Percentiles rank a stretch among this genome's conserved stretches.
Evolutionary conservation across 352 stramenopile species (phyloP).

Genomic region (Saprolegnia parasitica): DNA sequence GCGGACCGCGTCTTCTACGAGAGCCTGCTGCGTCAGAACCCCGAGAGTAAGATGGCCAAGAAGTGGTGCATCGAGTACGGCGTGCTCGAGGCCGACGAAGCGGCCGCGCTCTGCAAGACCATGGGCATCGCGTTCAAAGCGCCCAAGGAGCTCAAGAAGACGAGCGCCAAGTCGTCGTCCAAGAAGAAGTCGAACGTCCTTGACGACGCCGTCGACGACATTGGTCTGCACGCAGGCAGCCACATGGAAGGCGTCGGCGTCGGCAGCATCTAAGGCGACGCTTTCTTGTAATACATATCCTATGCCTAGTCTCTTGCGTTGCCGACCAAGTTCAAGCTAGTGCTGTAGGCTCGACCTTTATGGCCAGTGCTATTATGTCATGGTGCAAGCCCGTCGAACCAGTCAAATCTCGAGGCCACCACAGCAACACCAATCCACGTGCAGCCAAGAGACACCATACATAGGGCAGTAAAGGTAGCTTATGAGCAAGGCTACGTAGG

Average conservation of each 20-base stretch:
- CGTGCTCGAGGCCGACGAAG: constrained; percentile 82
- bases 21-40: constrained; percentile 79
- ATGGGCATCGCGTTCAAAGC: constrained; percentile 45
- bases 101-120: constrained; percentile 71
- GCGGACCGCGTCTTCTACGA: constrained; percentile 89
- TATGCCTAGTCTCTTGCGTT: background rate
- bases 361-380: no score
- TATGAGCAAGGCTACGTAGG: no score
- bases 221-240: constrained; percentile 42
- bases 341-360: background rate
- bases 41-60: constrained; percentile 77
- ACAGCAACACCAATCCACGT: no score
- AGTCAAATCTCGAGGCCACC: no score
- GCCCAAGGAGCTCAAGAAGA: constrained; percentile 43
- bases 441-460: no score
- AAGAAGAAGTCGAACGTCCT: constrained; percentile 38
- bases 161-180: constrained; percentile 46
- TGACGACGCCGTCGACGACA: constrained; percentile 43
- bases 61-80: constrained; percentile 90
- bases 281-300: background rate
- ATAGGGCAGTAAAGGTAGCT: no score
- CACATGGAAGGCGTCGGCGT: constrained; percentile 65
- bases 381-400: no score
- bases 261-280: constrained; percentile 43
- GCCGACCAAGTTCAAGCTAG: background rate